phyloP scores from a whole-genome alignment of 345 rosid genomes.

The Brassica cretica region DNA sequence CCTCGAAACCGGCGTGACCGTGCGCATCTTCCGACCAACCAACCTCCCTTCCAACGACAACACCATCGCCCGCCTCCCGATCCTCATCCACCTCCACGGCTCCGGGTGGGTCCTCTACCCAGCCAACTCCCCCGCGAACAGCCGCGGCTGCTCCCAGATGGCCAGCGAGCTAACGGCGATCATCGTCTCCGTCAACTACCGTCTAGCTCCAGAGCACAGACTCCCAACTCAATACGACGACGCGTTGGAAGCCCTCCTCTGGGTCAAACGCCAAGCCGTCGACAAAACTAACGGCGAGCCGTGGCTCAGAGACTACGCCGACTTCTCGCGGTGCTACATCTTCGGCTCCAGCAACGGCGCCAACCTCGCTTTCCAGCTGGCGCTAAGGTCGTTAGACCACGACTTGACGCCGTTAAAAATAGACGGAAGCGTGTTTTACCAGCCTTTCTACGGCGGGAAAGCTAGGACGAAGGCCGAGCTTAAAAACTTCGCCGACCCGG shows the following conservation, averaged over 20 bases:
- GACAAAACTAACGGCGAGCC: conserved; percentile 36
- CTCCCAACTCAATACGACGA: conserved; percentile 45
- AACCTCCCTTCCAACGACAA: conserved; percentile 36
- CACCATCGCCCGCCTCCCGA: conserved; percentile 44
- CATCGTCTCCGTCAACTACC: conserved; percentile 39
- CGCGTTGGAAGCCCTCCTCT: conserved; percentile 36
- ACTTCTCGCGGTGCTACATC: conserved; percentile 42
- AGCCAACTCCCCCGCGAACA: conserved; percentile 18
- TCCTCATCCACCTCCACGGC: conserved; percentile 41
- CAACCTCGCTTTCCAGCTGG: conserved; percentile 39
- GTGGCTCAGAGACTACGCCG: conserved; percentile 44
- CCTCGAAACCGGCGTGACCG: conserved; percentile 23
- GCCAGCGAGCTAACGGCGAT: conserved; percentile 35
- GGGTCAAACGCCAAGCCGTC: conserved; percentile 39
- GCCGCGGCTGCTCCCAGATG: conserved; percentile 24
- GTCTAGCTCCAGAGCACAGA: conserved; percentile 42
- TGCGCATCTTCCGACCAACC: conserved; percentile 45
- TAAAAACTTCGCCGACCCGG: conserved; percentile 27
- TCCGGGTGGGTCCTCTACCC: conserved; percentile 37
- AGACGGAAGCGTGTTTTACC: conserved; percentile 40
- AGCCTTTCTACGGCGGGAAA: conserved; percentile 40
- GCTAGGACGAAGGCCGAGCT: conserved; percentile 36
- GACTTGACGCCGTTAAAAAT: conserved; percentile 39
- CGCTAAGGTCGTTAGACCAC: conserved; percentile 33
- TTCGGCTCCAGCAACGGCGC: conserved; percentile 46